These are phyloP conservation scores for Linum tenue DNA, from an alignment of 345 rosid genomes.

Conservation along the genomic window DNA sequence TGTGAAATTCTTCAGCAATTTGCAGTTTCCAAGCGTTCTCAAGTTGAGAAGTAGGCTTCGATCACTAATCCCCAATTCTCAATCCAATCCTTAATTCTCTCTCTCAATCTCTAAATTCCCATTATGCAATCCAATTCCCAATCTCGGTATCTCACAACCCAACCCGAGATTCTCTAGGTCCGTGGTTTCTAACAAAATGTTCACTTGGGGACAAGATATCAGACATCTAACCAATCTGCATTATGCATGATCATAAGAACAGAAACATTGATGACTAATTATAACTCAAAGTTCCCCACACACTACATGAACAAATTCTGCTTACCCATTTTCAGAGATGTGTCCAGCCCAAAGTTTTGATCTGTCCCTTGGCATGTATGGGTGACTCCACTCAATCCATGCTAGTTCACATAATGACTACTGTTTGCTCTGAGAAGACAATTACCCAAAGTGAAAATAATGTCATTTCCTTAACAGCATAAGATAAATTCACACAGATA, in stretches of 20 bases:
- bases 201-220: not conserved
- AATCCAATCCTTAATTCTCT: no score
- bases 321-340: slow-evolving; percentile 73
- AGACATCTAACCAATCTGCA: not conserved
- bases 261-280: not conserved
- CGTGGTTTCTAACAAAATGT: no score
- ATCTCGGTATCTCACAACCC: no score
- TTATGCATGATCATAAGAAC: not conserved
- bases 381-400: slow-evolving; percentile 91
- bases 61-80: not conserved
- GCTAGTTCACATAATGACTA: slow-evolving; percentile 57
- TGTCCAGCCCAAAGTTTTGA: slow-evolving; percentile 90
- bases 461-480: slow-evolving; percentile 11
- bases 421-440: slow-evolving; percentile 51
- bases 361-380: slow-evolving; percentile 96
- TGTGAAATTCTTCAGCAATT: no score
- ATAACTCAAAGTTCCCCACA: not conserved
- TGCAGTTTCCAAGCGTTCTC: no score
- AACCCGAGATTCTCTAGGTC: no score
- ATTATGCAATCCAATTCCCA: no score
- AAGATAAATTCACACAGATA: not conserved
- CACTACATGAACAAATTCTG: not conserved
- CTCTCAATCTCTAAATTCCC: no score
- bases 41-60: no score
- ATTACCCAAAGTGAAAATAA: not conserved